Base-by-base conservation (phyloP, 306 rosid genomes). In the Biancaea sappan region DNA sequence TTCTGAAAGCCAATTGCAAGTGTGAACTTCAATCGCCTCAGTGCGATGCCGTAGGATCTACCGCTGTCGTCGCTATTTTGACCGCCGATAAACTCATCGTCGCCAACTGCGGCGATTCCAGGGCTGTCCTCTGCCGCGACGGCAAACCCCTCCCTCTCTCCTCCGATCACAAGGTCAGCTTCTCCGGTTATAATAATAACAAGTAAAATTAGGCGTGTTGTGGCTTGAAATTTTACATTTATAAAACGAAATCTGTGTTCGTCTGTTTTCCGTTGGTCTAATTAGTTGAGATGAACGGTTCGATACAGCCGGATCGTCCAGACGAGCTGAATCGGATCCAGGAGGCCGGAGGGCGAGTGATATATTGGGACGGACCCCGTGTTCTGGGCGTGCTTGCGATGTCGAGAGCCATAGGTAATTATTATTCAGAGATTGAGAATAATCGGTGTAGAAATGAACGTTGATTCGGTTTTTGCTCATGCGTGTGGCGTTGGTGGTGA, bases 341-440 rank as follows among this genome's bases (percentile, higher is more conserved):
- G 28, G 83, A 41, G 13, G 87, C 86, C 2, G 91, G 94, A 7
- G 94, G 94, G 11, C 83, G 89, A 73, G 88, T 89, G 35, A 89
- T 89, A 21, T 86, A 80, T 74, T 86, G 91, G 89, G 91, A 81
- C 12, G 88, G 91, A 32, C 80, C 94, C 5, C 80, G 94, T 65
- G 91, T 89, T 34, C 85, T 84, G 47, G 94, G 94, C 73, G 87
- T 89, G 22, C 85, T 89, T 3, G 91, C 91, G 35, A 89, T 84
- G 91, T 89, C 94, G 2, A 86, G 94, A 72, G 87, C 94, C 66
- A 86, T 89, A 71, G 94, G 93, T 86, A 73, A 44, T 16, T 58
- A 69, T 24, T 24, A 24, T 24, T 34, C 9, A 25, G 2, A 6
- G 64, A 28, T 15, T 58, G 64, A 28, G 24, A 58, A 31, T 15